A percentile compares a stretch with the other conserved stretches of the same genome.
Conservation (phyloP, 225 moss, liverwort and hornwort species). For the Antitrichia curtipendula region DNA sequence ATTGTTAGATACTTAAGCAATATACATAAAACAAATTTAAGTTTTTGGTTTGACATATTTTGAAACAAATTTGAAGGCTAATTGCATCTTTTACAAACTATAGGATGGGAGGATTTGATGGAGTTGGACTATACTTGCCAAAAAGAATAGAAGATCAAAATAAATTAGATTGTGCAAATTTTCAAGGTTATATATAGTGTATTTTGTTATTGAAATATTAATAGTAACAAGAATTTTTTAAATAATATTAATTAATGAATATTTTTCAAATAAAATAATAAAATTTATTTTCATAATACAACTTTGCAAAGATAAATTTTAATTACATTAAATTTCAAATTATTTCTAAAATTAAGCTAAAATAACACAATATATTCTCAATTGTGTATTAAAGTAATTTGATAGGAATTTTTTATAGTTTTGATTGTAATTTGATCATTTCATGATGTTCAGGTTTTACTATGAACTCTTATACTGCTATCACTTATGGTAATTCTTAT, state of each 20-base stretch:
- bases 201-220: neutral
- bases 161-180: conserved; percentile 7
- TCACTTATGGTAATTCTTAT: neutral
- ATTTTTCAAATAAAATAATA: neutral
- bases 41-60: neutral
- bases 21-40: too few species aligned
- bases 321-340: neutral
- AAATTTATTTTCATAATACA: neutral
- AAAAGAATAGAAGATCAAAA: conserved; percentile 14
- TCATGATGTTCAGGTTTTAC: conserved; percentile 32
- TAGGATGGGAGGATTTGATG: conserved; percentile 33
- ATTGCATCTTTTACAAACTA: neutral
- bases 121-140: conserved; percentile 4
- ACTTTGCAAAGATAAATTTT: neutral
- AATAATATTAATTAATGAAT: neutral
- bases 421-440: neutral
- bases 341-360: neutral
- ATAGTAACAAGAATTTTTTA: neutral
- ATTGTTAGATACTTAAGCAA: neutral
- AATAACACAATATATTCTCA: neutral
- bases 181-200: conserved; percentile 44
- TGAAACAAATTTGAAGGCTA: neutral
- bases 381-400: too few species aligned
- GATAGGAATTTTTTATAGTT: too few species aligned
- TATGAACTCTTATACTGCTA: conserved; percentile 27